phyloP scores from a whole-genome alignment of 1,139 yeast genomes.

The Sugiyamaella paludigena region DNA sequence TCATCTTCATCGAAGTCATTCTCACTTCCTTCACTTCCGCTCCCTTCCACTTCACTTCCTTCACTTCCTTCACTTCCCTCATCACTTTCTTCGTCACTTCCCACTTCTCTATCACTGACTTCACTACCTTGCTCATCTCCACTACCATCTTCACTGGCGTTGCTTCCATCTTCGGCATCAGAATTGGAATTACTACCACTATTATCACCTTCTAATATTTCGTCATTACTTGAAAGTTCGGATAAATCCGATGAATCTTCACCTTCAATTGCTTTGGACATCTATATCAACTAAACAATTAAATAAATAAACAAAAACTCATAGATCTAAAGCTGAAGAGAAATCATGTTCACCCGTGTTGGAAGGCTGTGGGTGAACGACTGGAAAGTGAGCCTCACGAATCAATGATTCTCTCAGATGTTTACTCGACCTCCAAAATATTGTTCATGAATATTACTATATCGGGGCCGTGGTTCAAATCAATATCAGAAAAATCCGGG shows the following conservation, averaged over 20 bases:
- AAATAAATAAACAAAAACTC: no score
- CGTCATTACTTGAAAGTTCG: conserved; percentile 21
- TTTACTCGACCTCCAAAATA: not conserved
- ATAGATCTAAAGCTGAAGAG: no score
- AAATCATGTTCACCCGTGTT: no score
- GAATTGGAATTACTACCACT: conserved; percentile 17
- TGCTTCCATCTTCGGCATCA: conserved; percentile 23
- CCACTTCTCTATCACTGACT: conserved; percentile 11
- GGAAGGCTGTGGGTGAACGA: no score
- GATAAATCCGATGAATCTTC: conserved; percentile 28
- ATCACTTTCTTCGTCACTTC: conserved; percentile 1
- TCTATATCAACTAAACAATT: no score
- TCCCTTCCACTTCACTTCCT: conserved; percentile 26
- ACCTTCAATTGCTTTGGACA: conserved; percentile 9
- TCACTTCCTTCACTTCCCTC: conserved; percentile 18
- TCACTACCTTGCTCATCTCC: conserved; percentile 23
- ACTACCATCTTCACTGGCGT: conserved; percentile 22
- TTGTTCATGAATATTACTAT: no score
- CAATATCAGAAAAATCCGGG: not conserved
- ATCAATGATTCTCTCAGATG: not conserved
- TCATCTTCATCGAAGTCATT: conserved; percentile 17
- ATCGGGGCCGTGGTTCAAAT: no score
- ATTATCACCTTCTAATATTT: conserved; percentile 18
- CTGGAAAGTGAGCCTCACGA: no score
- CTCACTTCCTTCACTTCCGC: conserved; percentile 22